phyloP scores from a whole-genome alignment of 495 filamentous ascomycete genomes.

The Xylaria sp. region DNA sequence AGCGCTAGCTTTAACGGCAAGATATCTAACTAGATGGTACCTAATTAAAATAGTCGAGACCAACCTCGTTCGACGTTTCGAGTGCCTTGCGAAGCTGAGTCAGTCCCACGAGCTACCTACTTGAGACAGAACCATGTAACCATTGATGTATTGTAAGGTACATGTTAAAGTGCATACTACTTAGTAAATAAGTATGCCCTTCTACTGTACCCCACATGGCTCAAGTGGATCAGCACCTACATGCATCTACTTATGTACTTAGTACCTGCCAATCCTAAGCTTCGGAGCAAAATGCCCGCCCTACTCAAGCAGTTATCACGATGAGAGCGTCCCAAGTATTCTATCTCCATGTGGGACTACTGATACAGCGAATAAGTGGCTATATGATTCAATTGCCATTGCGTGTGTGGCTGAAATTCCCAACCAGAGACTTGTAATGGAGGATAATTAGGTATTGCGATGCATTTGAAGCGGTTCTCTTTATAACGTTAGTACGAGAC shows the following conservation, averaged over 20 bases:
- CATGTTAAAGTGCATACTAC: no score
- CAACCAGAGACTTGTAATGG: background rate
- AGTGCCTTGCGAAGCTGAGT: background rate
- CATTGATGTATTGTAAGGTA: background rate
- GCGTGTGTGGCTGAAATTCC: background rate
- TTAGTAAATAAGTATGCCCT: background rate
- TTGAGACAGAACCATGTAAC: background rate
- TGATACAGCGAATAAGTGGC: background rate
- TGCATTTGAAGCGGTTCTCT: background rate
- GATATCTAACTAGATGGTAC: background rate
- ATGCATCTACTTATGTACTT: background rate
- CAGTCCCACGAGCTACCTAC: background rate
- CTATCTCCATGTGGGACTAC: background rate
- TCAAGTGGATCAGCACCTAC: background rate
- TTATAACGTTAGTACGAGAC: background rate
- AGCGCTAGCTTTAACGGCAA: background rate
- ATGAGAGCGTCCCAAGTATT: background rate
- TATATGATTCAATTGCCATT: background rate
- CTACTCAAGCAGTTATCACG: background rate
- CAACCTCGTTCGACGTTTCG: background rate
- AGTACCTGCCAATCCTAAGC: background rate
- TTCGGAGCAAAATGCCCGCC: constrained; percentile 22
- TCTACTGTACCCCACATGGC: background rate
- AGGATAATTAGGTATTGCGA: background rate
- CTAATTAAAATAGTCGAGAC: background rate